Conservation (phyloP, 164 flowering plant genomes). For the Saururus chinensis region DNA sequence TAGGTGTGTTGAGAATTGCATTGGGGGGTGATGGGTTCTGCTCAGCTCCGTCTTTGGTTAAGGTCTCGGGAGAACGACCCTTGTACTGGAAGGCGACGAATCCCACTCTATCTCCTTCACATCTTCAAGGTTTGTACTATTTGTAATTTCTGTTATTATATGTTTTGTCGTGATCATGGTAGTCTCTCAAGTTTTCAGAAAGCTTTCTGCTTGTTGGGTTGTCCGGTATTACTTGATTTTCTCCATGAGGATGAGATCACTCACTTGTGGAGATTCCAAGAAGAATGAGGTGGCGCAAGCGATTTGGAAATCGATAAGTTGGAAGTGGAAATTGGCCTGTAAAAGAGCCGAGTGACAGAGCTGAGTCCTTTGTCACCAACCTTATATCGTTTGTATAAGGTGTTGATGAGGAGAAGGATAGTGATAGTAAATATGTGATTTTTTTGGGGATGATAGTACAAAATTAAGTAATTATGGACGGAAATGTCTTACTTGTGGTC, state of each 20-base stretch:
- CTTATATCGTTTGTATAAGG: too few relatives aligned
- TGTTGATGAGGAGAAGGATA: too few relatives aligned
- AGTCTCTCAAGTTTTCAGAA: neutral
- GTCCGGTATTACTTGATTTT: neutral
- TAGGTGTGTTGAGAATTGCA: slow-evolving; percentile 29
- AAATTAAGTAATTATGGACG: too few relatives aligned
- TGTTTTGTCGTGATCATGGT: too few relatives aligned
- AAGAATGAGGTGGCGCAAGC: neutral
- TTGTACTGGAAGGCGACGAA: slow-evolving; percentile 72
- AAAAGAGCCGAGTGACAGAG: too few relatives aligned
- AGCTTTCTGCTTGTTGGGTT: neutral
- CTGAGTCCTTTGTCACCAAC: too few relatives aligned
- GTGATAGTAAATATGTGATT: too few relatives aligned
- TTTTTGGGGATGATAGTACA: too few relatives aligned
- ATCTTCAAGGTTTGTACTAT: slow-evolving; percentile 55
- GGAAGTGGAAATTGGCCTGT: too few relatives aligned
- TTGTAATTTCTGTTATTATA: too few relatives aligned
- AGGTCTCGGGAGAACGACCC: slow-evolving; percentile 24
- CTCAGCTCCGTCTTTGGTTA: slow-evolving; percentile 30
- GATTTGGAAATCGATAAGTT: neutral
- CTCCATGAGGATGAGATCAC: neutral
- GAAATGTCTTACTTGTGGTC: too few relatives aligned
- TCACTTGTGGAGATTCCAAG: neutral
- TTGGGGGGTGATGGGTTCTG: slow-evolving; percentile 56
- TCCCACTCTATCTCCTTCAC: slow-evolving; percentile 82